These are phyloP conservation scores for Fraxinus sp. DNA, from an alignment of 305 asterid species.

Conservation along the genomic window DNA sequence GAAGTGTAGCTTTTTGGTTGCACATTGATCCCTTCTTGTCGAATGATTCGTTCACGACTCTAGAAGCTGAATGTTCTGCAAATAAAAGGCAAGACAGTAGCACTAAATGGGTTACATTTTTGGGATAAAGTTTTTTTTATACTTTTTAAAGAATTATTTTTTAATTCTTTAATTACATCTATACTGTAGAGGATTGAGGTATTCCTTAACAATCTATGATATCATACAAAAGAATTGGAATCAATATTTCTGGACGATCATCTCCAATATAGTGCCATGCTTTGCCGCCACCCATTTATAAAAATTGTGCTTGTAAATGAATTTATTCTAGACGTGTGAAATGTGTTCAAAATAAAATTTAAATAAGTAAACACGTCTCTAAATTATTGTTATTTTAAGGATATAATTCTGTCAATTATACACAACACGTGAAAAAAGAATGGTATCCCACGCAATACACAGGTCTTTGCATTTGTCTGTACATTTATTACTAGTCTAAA, in stretches of 20 bases:
- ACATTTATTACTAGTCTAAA: neutral
- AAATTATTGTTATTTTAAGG: neutral
- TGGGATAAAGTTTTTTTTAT: neutral
- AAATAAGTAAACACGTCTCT: neutral
- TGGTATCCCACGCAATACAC: neutral
- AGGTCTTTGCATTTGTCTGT: neutral
- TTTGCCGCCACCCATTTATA: neutral
- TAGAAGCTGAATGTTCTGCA: neutral
- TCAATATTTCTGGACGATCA: neutral
- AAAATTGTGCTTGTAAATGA: neutral
- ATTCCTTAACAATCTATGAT: neutral
- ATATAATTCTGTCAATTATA: neutral
- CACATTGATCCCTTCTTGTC: neutral
- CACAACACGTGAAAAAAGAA: neutral
- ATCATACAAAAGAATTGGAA: neutral
- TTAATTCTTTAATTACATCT: neutral
- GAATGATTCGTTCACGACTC: neutral
- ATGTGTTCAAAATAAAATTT: neutral
- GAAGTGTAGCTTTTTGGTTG: neutral
- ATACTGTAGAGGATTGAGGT: neutral
- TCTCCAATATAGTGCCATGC: neutral
- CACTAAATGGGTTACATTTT: neutral
- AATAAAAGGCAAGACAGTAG: neutral
- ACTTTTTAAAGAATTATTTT: neutral
- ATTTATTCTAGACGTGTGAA: neutral